Evolutionary conservation across 495 filamentous ascomycete species (phyloP), one percentile per base, ranked within the genome.

Genomic region (Oleoguttula mirabilis): DNA sequence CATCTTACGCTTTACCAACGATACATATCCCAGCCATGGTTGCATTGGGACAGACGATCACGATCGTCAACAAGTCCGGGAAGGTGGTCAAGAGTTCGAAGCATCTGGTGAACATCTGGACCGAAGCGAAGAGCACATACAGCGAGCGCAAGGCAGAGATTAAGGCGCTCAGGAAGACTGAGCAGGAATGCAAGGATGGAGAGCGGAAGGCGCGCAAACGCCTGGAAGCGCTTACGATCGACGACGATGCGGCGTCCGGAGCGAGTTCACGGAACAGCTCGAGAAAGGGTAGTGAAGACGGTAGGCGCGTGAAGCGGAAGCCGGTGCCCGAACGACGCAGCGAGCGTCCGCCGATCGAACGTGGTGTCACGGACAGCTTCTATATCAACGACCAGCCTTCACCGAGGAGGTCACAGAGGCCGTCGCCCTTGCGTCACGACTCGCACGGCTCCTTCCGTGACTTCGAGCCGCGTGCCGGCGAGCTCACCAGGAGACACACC

Each of bases 1-100:
- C 7, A n/a, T 28, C n/a, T n/a, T n/a, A n/a, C 27, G 8, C 8
- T 30, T 30, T 14, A 30, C 27, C 27, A 35, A 21, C n/a, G 10
- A 32, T 21, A 45, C n/a, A 12, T 4, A 30, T 23, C 15, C 32
- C 36, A 32, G 43, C 3, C 21, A 54, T 54, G 51, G 51, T 41
- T 3, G 45, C 45, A 20, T 20, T 81, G 21, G 70, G 71, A 39
- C 66, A 94, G 65, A 84, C 84, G 30, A 79, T 94, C 55, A 84
- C 84, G 41, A 82, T 94, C 42, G 76, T 94, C 62, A 88, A 94
- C 66, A 83, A 81, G 55, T 92, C 86, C 45, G 85, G 85, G 19
- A 35, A 35, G 69, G 77, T 92, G 7, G 82, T 94, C 38, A 88
- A 79, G 70, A 90, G 82, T 7, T 35, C 32, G 60, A 93, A 88